These are phyloP conservation scores for Coemansia sp. DNA, from an alignment of 192 early-diverging fungal genomes.

Conservation along the genomic window DNA sequence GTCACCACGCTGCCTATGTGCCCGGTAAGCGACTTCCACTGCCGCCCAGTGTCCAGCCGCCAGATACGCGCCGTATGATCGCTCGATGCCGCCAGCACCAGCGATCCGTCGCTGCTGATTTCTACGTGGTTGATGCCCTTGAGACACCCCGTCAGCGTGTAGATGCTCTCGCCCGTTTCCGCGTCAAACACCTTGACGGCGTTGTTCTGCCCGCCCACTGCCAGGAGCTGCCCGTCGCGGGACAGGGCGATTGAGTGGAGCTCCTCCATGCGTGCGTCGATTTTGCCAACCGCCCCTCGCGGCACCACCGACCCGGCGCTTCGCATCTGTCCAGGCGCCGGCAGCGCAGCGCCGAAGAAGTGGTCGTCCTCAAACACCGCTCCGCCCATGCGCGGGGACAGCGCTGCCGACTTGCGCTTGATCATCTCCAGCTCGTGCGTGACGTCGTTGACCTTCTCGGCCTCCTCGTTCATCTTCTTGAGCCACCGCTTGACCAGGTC, in stretches of 20 bases:
- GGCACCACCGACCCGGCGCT: slow-evolving; percentile 34
- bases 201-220: slow-evolving; percentile 80
- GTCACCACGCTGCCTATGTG: slow-evolving; percentile 93
- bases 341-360: slow-evolving; percentile 33
- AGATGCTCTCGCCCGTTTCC: slow-evolving; percentile 62
- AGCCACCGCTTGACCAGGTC: slow-evolving; percentile 90
- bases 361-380: slow-evolving; percentile 34
- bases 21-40: slow-evolving; percentile 90
- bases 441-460: slow-evolving; percentile 89
- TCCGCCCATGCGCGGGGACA: slow-evolving; percentile 33
- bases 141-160: slow-evolving; percentile 76
- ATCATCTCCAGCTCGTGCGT: slow-evolving; percentile 84
- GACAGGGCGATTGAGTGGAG: slow-evolving; percentile 80
- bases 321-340: slow-evolving; percentile 12
- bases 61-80: slow-evolving; percentile 90
- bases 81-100: slow-evolving; percentile 75
- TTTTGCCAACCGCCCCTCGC: slow-evolving; percentile 39
- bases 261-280: slow-evolving; percentile 60
- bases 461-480: slow-evolving; percentile 87
- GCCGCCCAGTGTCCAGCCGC: slow-evolving; percentile 73
- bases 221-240: slow-evolving; percentile 65
- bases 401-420: slow-evolving; percentile 48
- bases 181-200: slow-evolving; percentile 78
- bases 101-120: slow-evolving; percentile 39
- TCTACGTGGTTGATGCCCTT: slow-evolving; percentile 82